phyloP scores from a whole-genome alignment of 495 filamentous ascomycete species.

The Neurospora sp. region DNA sequence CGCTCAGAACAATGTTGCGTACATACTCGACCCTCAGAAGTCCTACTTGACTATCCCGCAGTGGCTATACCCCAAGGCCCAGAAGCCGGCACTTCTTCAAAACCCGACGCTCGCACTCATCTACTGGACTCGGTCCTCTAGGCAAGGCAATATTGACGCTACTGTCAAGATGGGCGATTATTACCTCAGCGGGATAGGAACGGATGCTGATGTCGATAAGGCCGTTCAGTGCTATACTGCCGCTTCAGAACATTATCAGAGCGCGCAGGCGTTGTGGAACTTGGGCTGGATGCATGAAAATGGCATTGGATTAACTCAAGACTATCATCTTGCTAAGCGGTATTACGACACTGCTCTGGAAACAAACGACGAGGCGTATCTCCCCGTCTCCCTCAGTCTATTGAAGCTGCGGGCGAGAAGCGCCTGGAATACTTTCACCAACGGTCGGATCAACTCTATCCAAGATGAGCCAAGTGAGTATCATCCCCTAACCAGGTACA shows the following conservation, averaged over 20 bases:
- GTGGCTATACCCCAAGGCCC: constrained; percentile 23
- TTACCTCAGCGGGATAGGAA: constrained; percentile 73
- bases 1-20: constrained; percentile 90
- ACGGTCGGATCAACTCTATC: constrained; percentile 82
- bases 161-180: constrained; percentile 98
- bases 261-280: constrained; percentile 93
- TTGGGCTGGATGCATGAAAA: constrained; percentile 99
- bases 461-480: constrained; percentile 76
- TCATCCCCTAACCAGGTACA: neutral
- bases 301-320: constrained; percentile 82
- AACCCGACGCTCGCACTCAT: constrained; percentile 75
- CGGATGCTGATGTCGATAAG: constrained; percentile 66
- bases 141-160: constrained; percentile 87
- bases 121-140: constrained; percentile 93
- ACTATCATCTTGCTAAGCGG: constrained; percentile 94
- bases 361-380: constrained; percentile 84
- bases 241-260: constrained; percentile 81
- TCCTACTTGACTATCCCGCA: constrained; percentile 33
- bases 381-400: constrained; percentile 84
- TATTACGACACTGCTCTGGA: constrained; percentile 89
- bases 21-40: constrained; percentile 73
- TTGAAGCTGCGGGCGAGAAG: constrained; percentile 76
- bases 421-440: constrained; percentile 87
- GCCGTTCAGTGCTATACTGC: constrained; percentile 86
- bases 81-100: constrained; percentile 43